Evolutionary conservation across 768 basidiomycete genomes (phyloP).

Genomic region (Cystobasidiopsis lactophilus): DNA sequence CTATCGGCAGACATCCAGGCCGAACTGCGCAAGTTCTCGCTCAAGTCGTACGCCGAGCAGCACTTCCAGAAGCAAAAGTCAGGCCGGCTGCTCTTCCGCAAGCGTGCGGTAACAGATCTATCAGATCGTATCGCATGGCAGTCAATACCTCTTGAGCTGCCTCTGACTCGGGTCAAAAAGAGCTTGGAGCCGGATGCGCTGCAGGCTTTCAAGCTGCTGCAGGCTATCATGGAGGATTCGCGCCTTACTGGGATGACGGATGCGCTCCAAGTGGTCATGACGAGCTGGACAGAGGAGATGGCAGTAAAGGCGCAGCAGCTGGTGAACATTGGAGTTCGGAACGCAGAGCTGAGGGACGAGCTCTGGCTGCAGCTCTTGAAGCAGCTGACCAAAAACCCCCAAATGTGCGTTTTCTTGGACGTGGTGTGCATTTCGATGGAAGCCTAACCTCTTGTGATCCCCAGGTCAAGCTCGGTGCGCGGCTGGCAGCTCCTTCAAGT

Average conservation of each 20-base stretch:
- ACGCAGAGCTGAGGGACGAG: constrained; percentile 75
- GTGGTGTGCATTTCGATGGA: not conserved
- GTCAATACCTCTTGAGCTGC: not conserved
- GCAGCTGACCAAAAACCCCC: constrained; percentile 63
- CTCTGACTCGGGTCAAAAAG: not conserved
- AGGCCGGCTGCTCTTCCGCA: not conserved
- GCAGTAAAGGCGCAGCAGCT: constrained; percentile 68
- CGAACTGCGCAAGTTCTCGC: not conserved
- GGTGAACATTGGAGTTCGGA: constrained; percentile 49
- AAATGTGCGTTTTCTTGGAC: constrained; percentile 34
- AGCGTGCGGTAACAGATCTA: not conserved
- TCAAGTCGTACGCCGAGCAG: not conserved
- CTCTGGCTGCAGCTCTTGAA: constrained; percentile 85
- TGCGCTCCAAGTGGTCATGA: not conserved
- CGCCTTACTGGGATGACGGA: not conserved
- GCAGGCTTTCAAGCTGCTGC: constrained; percentile 67
- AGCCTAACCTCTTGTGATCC: not conserved
- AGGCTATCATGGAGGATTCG: constrained; percentile 80
- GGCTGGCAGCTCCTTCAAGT: constrained; percentile 89
- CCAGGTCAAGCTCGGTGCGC: constrained; percentile 61
- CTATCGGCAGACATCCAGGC: not conserved
- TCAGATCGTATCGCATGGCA: not conserved
- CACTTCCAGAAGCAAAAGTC: not conserved
- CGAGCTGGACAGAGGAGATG: not conserved
- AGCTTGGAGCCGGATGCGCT: constrained; percentile 36